Percentiles rank a stretch among this genome's conserved stretches.
These are phyloP conservation scores for Benincasa hispida DNA, from an alignment of 306 rosid genomes.

Conservation along the genomic window DNA sequence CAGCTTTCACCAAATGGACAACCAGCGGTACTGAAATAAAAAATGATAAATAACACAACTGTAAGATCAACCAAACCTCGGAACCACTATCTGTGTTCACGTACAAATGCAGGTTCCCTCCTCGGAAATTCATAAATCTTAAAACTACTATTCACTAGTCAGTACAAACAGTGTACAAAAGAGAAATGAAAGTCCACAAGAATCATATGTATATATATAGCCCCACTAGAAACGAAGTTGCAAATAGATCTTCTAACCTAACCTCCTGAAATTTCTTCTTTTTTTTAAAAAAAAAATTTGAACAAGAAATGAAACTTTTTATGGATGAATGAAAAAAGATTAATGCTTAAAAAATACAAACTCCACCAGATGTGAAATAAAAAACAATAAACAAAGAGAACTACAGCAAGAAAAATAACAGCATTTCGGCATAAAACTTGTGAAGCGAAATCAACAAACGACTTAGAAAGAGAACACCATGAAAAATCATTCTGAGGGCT, in stretches of 20 bases:
- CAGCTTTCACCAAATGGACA: constrained; percentile 96
- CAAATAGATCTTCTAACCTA: background rate
- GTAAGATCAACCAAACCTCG: background rate
- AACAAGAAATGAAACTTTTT: too few species aligned
- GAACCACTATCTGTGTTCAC: too few species aligned
- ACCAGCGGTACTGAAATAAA: constrained; percentile 66
- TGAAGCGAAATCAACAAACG: too few species aligned
- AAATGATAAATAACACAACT: background rate
- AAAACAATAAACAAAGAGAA: too few species aligned
- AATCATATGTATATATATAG: background rate
- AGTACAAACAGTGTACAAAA: background rate
- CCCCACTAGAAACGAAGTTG: background rate
- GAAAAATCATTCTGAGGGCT: too few species aligned
- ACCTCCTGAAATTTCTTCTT: background rate
- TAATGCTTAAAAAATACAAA: too few species aligned
- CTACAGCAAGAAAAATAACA: too few species aligned
- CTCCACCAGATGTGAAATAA: too few species aligned
- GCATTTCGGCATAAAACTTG: too few species aligned
- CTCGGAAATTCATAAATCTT: background rate
- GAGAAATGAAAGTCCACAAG: background rate
- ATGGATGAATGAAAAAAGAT: too few species aligned
- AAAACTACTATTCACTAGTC: background rate
- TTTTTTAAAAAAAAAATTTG: too few species aligned
- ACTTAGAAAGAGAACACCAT: too few species aligned
- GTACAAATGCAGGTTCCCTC: background rate